Evolutionary conservation across 768 basidiomycete genomes (phyloP), one percentile per base, ranked within the genome.

Genomic region (Trametes punicea): DNA sequence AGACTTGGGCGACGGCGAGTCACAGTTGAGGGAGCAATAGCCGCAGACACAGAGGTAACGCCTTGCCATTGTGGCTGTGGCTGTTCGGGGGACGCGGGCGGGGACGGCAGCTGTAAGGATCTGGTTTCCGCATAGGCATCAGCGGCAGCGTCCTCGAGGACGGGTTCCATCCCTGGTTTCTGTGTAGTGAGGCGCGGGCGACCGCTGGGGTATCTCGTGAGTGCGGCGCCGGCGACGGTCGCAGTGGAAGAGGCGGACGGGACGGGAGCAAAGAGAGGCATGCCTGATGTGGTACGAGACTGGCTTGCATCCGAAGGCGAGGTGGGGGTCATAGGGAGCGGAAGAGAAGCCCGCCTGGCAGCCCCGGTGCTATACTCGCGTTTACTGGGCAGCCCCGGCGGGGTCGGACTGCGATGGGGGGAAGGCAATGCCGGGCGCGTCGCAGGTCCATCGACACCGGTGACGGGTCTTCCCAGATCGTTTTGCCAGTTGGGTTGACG

Each of bases 101-200:
- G 67, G 34, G 67, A 68, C 20, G 67, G 67, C 31, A 66, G 62
- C 53, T 68, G 67, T 18, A 66, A 54, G 26, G 65, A 62, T 16
- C 48, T 59, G 11, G 57, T 48, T 34, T 58, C 57, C 41, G 58
- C 58, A 36, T 49, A 51, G 15, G 30, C 58, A 29, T 50, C 64
- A 51, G 34, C 59, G 6, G 46, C 60, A 53, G 23, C 21, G 49
- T 62, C 56, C 51, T 65, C 65, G 41, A 55, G 51, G 33, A 65
- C 50, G 26, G 65, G 65, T 48, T 60, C 60, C 65, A 65, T 65
- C 39, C 45, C 56, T 9, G 46, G 57, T 11, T 31, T 41, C 29
- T 41, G 51, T 7, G 39, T 45, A n/a, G 36, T 31, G 11, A 55
- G 13, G 34, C 46, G 51, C 23, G 48, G 26, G 26, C 57, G 61